Evolutionary conservation across 176 grass and related monocot genomes (phyloP).

Genomic region (Rhynchospora tenuis): DNA sequence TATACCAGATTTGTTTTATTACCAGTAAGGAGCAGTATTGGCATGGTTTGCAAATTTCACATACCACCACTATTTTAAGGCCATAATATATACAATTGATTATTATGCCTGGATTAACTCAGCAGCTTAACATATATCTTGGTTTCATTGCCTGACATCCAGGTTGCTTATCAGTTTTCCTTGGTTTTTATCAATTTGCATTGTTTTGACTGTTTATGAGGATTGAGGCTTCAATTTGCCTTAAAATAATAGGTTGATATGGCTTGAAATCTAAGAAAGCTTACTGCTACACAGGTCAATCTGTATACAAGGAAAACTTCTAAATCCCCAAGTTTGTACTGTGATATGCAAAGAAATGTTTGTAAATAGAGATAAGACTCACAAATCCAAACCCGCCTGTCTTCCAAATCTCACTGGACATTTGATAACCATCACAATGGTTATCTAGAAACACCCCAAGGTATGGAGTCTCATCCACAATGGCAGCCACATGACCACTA

Average conservation of each 20-base stretch:
- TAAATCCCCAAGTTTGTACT: not conserved
- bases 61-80: not conserved
- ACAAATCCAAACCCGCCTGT: conserved; percentile 75
- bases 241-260: not conserved
- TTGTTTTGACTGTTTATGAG: not conserved
- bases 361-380: conserved; percentile 9
- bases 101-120: not conserved
- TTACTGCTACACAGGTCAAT: not conserved
- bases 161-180: not conserved
- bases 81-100: not conserved
- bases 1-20: not conserved
- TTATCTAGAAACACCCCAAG: conserved; percentile 46
- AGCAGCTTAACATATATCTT: not conserved
- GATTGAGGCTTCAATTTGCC: not conserved
- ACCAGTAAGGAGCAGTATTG: not conserved
- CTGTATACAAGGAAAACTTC: not conserved
- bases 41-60: not conserved
- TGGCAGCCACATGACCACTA: conserved; percentile 36
- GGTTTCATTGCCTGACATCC: not conserved
- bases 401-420: conserved; percentile 28
- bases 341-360: not conserved
- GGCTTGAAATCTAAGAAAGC: not conserved
- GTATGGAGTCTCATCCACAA: conserved; percentile 67
- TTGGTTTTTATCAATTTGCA: not conserved
- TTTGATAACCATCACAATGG: conserved; percentile 42